These are phyloP conservation scores for Sporisorium iseilematis-ciliati DNA, from an alignment of 1,284 basidiomycete genomes.

Conservation along the genomic window DNA sequence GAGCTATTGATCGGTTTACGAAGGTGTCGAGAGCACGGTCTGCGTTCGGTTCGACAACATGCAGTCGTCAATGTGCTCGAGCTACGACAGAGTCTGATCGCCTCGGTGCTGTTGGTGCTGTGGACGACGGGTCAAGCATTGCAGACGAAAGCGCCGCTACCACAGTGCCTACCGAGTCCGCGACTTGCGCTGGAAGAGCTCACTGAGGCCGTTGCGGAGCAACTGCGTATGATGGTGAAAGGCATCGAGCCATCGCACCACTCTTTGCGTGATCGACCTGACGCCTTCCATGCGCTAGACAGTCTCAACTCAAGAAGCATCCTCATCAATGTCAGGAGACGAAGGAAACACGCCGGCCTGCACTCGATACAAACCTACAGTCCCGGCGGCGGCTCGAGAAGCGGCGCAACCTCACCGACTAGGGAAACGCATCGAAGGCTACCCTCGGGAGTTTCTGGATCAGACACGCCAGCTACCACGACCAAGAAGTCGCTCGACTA, in stretches of 20 bases:
- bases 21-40: conserved; percentile 69
- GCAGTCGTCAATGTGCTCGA: conserved; percentile 72
- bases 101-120: conserved; percentile 71
- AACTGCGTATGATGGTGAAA: conserved; percentile 27
- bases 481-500: conserved; percentile 30
- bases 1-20: conserved; percentile 71
- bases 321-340: conserved; percentile 24
- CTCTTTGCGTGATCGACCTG: conserved; percentile 14
- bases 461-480: conserved; percentile 17
- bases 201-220: conserved; percentile 51
- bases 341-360: conserved; percentile 43
- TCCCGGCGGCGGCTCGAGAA: conserved; percentile 3
- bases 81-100: conserved; percentile 71
- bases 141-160: conserved; percentile 71
- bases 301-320: conserved; percentile 24
- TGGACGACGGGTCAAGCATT: conserved; percentile 72
- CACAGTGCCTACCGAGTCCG: conserved; percentile 72
- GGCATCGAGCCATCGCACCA: conserved; percentile 5
- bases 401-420: conserved; percentile 9
- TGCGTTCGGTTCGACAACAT: conserved; percentile 68
- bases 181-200: conserved; percentile 66
- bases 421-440: neutral
- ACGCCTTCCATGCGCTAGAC: conserved; percentile 44
- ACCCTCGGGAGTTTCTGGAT: conserved; percentile 6
- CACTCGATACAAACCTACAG: conserved; percentile 56